Base-by-base conservation (phyloP, 1,284 basidiomycete genomes). In the Melampsora larici-populina region DNA sequence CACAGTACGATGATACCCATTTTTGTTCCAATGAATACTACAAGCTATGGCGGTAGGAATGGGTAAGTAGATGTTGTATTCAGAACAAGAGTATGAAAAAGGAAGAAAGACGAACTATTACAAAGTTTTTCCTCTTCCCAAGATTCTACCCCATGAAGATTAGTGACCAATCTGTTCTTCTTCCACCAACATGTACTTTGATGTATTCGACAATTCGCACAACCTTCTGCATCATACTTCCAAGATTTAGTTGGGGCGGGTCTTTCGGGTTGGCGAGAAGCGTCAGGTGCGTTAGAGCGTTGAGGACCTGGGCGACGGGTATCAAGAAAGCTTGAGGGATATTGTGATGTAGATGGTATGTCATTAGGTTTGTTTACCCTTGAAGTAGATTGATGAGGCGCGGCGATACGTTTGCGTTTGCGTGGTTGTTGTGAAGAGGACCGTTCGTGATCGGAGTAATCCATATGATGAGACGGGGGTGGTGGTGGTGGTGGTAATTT, bases 101-200 rank as follows among this genome's bases (percentile, higher is more conserved):
- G 9, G n/a, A 29, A n/a, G 11, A 65, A 29, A n/a, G 11, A 65
- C 63, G 29, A 31, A 75, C 72, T 49, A 75, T 75, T 75, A 21
- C 72, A 75, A 46, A 75, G 72, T 36, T 75, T 75, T 46, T 75
- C 72, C 40, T 75, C 72, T 46, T 36, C 71, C 71, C 58, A 73
- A 48, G 48, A 48, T 73, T 73, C 60, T 49, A 29, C 49, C 2
- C 71, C 71, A 65, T 73, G 46, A 36, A 48, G 49, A 65, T 63
- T 58, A 17, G 62, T 15, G 62, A 73, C 51, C n/a, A 51, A 24
- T 15, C 67, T 75, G 36, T 29, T 65, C 36, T 75, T 75, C 40
- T 75, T 75, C 43, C 49, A 75, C 72, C 72, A 75, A 29, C 72
- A 75, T 29, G 33, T 65, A 31, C 63, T 66, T 40, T 67, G 64